These are phyloP conservation scores for Saturnispora hagleri DNA, from an alignment of 805 yeast genomes.

Conservation along the genomic window DNA sequence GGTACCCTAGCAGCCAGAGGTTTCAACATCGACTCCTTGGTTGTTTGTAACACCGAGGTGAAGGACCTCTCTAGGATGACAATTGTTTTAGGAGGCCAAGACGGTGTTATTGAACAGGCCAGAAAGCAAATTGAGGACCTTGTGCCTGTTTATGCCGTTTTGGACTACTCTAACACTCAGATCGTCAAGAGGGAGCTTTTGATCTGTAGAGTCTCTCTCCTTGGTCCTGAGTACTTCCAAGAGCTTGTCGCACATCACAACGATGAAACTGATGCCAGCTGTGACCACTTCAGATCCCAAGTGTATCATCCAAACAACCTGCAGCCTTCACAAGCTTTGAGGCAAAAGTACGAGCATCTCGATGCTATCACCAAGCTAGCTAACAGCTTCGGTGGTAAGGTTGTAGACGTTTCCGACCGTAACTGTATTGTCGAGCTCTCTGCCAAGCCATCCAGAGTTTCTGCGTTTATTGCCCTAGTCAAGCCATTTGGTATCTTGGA, in stretches of 20 bases:
- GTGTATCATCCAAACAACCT: slow-evolving; percentile 82
- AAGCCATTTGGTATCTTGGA: slow-evolving; percentile 96
- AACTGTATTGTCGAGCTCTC: slow-evolving; percentile 89
- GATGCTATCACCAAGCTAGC: slow-evolving; percentile 75
- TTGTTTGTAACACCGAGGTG: slow-evolving; percentile 94
- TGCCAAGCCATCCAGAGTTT: slow-evolving; percentile 87
- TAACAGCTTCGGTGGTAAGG: slow-evolving; percentile 83
- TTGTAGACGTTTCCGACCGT: slow-evolving; percentile 86
- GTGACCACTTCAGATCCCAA: slow-evolving; percentile 33
- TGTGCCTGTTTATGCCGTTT: slow-evolving; percentile 96
- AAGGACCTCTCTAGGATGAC: slow-evolving; percentile 95
- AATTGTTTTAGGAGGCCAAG: slow-evolving; percentile 86
- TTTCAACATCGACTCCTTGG: slow-evolving; percentile 94
- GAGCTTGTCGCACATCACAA: slow-evolving; percentile 84
- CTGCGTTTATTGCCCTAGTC: slow-evolving; percentile 77
- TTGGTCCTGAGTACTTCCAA: slow-evolving; percentile 98
- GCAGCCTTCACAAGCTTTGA: slow-evolving; percentile 83
- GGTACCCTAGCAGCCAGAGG: slow-evolving; percentile 98
- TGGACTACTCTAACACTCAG: slow-evolving; percentile 86
- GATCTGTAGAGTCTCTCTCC: slow-evolving; percentile 81
- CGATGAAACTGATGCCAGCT: slow-evolving; percentile 35
- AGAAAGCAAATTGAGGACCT: slow-evolving; percentile 96
- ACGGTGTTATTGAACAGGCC: slow-evolving; percentile 95
- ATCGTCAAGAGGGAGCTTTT: slow-evolving; percentile 86
- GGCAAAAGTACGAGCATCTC: slow-evolving; percentile 88